Evolutionary conservation across 2,329 filamentous ascomycete genomes (phyloP), one percentile per base, ranked within the genome.

Genomic region (Xylaria sp.): DNA sequence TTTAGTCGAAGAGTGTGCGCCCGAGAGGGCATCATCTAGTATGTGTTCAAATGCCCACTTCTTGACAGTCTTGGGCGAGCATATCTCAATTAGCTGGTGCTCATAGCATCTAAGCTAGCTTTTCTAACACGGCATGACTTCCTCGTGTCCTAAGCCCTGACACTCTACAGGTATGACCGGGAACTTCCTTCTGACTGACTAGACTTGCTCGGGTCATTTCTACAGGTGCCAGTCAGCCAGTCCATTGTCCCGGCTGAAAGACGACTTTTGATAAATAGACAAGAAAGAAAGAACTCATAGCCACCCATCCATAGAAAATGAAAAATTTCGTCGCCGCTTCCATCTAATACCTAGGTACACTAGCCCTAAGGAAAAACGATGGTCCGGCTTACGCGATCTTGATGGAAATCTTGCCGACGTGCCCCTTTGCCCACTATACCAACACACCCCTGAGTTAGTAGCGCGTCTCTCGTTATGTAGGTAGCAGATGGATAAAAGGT

Each of bases 361-460:
- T n/a, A n/a, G n/a, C 32, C 32, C 32, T 29, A 35, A 32, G 9
- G n/a, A 16, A 21, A 53, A 62, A 29, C 51, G 13, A 9, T 55
- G 21, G 21, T 23, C 25, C 29, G 3, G 61, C 62, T 73, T 75
- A 81, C 60, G 78, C 75, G 51, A 86, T 81, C 74, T 83, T 83
- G 71, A 89, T 84, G 2, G 78, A 79, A 51, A 89, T 72, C 78
- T 89, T 89, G 59, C 87, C 86, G 64, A 88, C 82, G 74, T 89
- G 86, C 71, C 84, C 84, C 75, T 86, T 80, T 27, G 78, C 82
- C 83, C 82, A 82, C 81, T 82, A 37, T 57, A 32, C 58, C 6
- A 50, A 44, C 18, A 44, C 5, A 18, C n/a, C n/a, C 18, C 21
- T 37, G 21, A 66, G 63, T 68, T 40, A 68, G 60, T 35, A 35